Percentiles rank a stretch among this genome's conserved stretches.
phyloP scores from a whole-genome alignment of 73 alveolate genomes.

The Symbiodinium pilosum region DNA sequence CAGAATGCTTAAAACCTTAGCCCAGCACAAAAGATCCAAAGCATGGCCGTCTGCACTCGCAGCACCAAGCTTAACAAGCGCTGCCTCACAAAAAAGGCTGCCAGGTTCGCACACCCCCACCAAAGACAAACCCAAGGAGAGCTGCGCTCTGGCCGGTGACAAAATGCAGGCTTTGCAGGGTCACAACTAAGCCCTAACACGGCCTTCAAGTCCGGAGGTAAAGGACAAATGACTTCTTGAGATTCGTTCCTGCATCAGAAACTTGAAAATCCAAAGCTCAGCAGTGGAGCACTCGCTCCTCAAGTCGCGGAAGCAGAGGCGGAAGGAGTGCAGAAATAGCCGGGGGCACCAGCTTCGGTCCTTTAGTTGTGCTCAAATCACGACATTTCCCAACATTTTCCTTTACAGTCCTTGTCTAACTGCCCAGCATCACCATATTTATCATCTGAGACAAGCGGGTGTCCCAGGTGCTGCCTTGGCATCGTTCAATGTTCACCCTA shows the following conservation, averaged over 20 bases:
- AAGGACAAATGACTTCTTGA: conserved; percentile 18
- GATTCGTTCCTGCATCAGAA: conserved; percentile 2
- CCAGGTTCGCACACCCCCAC: no score
- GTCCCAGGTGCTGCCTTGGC: conserved; percentile 68
- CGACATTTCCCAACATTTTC: background rate
- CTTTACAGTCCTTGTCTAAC: conserved; percentile 19
- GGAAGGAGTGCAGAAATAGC: conserved; percentile 73
- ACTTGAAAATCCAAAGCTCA: no score
- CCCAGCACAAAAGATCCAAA: conserved; percentile 3
- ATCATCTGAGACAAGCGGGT: conserved; percentile 77
- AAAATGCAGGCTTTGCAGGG: no score
- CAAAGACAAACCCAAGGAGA: no score
- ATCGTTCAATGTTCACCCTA: background rate
- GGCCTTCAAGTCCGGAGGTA: conserved; percentile 81
- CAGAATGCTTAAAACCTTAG: background rate
- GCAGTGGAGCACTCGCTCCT: no score
- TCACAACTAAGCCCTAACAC: no score
- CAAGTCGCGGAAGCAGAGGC: conserved; percentile 53
- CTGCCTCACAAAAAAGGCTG: conserved; percentile 21
- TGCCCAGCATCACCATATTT: conserved; percentile 23
- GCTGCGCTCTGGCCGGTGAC: no score
- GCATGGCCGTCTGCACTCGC: conserved; percentile 9
- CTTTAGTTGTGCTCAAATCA: background rate
- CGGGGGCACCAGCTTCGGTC: conserved; percentile 86
- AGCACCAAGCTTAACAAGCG: conserved; percentile 35